Conservation (phyloP, 257 asterid species). For the Penstemon barbatus region DNA sequence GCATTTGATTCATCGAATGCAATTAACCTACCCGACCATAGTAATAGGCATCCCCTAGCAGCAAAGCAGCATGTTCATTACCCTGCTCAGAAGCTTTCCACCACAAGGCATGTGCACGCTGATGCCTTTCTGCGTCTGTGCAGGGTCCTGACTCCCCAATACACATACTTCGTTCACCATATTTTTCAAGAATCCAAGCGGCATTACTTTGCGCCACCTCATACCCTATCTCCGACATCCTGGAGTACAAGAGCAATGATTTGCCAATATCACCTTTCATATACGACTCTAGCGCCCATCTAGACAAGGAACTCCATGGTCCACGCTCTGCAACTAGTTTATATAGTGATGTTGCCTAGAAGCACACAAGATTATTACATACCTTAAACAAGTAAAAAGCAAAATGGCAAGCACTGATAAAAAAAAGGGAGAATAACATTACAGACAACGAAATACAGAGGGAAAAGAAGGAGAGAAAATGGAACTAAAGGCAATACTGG, state of each 20-base stretch:
- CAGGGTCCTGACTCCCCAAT: constrained; percentile 90
- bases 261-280: constrained; percentile 87
- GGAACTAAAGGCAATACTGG: background rate
- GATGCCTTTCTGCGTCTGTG: constrained; percentile 93
- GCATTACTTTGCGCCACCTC: constrained; percentile 99
- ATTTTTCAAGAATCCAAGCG: constrained; percentile 99
- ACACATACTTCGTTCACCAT: constrained; percentile 83
- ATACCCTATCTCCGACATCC: constrained; percentile 98
- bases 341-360: constrained; percentile 87
- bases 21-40: constrained; percentile 83
- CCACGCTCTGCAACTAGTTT: constrained; percentile 97
- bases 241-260: constrained; percentile 80
- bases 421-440: background rate
- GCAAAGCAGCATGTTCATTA: constrained; percentile 96
- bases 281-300: constrained; percentile 97
- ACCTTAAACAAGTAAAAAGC: background rate
- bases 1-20: background rate
- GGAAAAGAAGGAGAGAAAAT: background rate
- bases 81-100: constrained; percentile 99
- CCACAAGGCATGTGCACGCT: constrained; percentile 85
- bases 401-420: constrained; percentile 8
- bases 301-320: constrained; percentile 98
- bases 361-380: background rate
- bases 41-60: constrained; percentile 97
- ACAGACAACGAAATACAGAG: background rate